Base-by-base conservation (phyloP, 2,329 filamentous ascomycete genomes). In the Graphilbum fragrans region DNA sequence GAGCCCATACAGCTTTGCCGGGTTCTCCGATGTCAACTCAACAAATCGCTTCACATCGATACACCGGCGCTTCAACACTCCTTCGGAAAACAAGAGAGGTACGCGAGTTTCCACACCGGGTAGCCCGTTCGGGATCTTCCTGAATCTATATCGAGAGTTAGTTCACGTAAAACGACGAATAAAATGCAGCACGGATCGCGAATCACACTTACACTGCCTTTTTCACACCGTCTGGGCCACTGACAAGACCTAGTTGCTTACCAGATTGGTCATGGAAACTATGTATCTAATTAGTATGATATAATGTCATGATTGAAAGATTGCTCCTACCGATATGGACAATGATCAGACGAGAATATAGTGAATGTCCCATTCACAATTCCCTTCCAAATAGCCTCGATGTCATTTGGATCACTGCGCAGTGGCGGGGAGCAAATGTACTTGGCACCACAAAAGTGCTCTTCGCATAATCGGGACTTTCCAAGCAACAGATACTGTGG, bases 51-150 rank as follows among this genome's bases (percentile, higher is more conserved):
- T 62, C 4, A 68, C 46, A 5, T 61, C 50, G 8, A 74, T 57
- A 39, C 44, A 46, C 10, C 62, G 54, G 4, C 45, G 39, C 18
- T 45, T 46, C 12, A 46, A 41, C 18, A 50, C 47, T 1, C 53
- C 50, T 4, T 59, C 58, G 8, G 57, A 55, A 21, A 72, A 56
- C 1, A 63, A 59, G 2, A 76, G 55, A 0, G 70, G 55, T 11
- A 77, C 54, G 2, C 71, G 55, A 2, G 73, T 77, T 55, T 77
- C 73, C 18, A 77, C 61, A 0, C 72, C 73, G 0, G 72, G 70
- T 36, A 67, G 58, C 2, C 72, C 72, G 47, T 77, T 77, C 2
- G 73, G 72, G 22, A 77, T 71, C 37, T 71, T 66, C 29, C 65
- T 64, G 53, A 77, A 78, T 33, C 62, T 60, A n/a, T 43, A n/a